These are phyloP conservation scores for Colletotrichum sp. DNA, from an alignment of 2,329 filamentous ascomycete genomes.

Conservation along the genomic window DNA sequence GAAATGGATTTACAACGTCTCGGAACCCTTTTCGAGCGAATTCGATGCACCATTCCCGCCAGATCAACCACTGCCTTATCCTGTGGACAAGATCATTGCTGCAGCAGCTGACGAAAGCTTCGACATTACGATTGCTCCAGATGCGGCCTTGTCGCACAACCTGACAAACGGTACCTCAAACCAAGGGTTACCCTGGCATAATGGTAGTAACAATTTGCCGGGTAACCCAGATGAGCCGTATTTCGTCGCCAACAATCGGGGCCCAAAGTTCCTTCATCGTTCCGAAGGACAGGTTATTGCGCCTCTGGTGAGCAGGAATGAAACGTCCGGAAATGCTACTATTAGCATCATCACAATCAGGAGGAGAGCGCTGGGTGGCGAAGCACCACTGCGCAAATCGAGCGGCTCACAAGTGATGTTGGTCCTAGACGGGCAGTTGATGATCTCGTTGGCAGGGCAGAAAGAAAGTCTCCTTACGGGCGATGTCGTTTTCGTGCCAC, in stretches of 20 bases:
- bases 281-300: background rate
- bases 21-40: background rate
- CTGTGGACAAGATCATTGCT: background rate
- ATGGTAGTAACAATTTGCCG: background rate
- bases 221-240: background rate
- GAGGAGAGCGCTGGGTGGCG: background rate
- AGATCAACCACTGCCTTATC: background rate
- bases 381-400: background rate
- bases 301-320: background rate
- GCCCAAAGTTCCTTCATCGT: background rate
- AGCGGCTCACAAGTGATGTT: background rate
- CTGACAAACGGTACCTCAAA: background rate
- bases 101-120: background rate
- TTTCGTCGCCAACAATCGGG: background rate
- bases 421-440: background rate
- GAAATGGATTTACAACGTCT: background rate
- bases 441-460: background rate
- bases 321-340: background rate
- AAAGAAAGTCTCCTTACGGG: background rate
- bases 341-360: background rate
- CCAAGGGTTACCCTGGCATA: background rate
- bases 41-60: background rate
- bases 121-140: background rate
- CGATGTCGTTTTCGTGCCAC: background rate
- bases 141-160: background rate